phyloP scores from a whole-genome alignment of 208 protist genomes.

The Trichomonas vaginalis region DNA sequence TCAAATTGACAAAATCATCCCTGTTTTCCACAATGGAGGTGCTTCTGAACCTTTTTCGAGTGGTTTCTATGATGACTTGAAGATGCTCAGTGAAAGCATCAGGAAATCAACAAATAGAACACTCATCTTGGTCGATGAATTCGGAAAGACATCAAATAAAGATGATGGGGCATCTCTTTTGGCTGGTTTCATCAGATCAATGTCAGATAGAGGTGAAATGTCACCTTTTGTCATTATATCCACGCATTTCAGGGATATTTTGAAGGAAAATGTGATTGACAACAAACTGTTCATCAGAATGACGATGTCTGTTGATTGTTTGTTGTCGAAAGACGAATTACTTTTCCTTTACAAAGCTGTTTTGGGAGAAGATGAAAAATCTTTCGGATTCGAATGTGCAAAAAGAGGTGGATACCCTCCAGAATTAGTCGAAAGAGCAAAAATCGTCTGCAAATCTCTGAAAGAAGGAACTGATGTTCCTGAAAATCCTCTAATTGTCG shows the following conservation, averaged over 20 bases:
- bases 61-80: background rate
- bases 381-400: background rate
- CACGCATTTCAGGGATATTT: background rate
- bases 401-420: background rate
- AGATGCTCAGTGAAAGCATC: background rate
- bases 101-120: background rate
- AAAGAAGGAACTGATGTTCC: background rate
- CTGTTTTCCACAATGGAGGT: background rate
- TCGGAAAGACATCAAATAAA: background rate
- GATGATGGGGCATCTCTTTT: background rate
- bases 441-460: background rate
- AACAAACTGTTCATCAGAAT: background rate
- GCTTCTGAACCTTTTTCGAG: background rate
- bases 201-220: background rate
- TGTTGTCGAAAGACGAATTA: background rate
- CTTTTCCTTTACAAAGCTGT: background rate
- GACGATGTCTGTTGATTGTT: background rate
- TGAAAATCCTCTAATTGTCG: no score
- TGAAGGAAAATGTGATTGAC: background rate
- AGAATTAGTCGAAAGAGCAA: background rate
- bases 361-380: background rate
- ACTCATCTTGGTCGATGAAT: background rate
- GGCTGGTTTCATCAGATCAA: background rate
- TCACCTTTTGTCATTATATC: background rate
- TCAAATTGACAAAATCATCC: background rate